phyloP scores from a whole-genome alignment of 2,329 filamentous ascomycete species.

The Microsporum audouinii region DNA sequence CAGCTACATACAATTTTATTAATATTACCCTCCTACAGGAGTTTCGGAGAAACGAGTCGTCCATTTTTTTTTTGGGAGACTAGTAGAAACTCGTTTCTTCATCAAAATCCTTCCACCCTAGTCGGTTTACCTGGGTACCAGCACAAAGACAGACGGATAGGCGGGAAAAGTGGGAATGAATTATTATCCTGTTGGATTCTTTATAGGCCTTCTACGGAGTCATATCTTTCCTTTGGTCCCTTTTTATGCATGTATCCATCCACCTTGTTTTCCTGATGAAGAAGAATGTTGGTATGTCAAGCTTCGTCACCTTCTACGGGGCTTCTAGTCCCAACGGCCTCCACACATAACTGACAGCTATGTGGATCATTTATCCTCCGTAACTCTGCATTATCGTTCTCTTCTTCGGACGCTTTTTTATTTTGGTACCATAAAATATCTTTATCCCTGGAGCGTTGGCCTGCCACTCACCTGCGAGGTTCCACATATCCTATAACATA shows the following conservation, averaged over 20 bases:
- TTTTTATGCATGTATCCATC: neutral
- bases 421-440: neutral
- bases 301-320: neutral
- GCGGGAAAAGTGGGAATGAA: neutral
- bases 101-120: neutral
- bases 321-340: neutral
- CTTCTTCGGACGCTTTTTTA: neutral
- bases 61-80: neutral
- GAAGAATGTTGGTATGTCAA: neutral
- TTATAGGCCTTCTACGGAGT: neutral
- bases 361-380: neutral
- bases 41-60: neutral
- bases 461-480: neutral
- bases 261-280: neutral
- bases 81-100: neutral
- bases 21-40: neutral
- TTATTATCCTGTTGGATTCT: neutral
- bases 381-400: neutral
- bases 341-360: neutral
- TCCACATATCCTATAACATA: neutral
- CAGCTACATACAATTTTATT: neutral
- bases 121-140: neutral
- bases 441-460: neutral
- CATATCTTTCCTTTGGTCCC: neutral
- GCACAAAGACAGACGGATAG: neutral